phyloP scores from a whole-genome alignment of 371 early-diverging fungal species.

The Mucor mucedo region DNA sequence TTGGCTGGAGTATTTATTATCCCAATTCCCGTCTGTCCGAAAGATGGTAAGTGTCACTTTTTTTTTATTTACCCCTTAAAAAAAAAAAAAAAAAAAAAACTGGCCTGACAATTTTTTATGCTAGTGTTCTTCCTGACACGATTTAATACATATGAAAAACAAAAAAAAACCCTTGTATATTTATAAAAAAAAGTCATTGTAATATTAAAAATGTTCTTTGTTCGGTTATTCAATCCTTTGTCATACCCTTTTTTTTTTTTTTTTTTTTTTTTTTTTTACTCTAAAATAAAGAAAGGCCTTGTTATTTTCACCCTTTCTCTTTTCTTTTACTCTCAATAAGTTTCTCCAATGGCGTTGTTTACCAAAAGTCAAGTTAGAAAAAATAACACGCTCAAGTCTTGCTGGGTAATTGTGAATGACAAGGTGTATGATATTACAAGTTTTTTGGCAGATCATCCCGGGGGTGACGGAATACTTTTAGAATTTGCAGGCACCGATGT shows the following conservation, averaged over 20 bases:
- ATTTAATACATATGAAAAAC: background rate
- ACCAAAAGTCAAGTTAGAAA: slow-evolving; percentile 61
- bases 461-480: slow-evolving; percentile 75
- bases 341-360: background rate
- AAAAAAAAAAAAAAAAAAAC: slow-evolving; percentile 84
- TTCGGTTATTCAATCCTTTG: background rate
- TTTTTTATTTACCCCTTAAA: background rate
- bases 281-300: background rate
- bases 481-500: slow-evolving; percentile 81
- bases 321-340: background rate
- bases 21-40: slow-evolving; percentile 64
- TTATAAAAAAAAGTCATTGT: background rate
- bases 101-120: slow-evolving; percentile 22
- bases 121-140: background rate
- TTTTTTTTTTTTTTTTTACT: background rate
- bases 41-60: slow-evolving; percentile 49
- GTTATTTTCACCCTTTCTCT: background rate
- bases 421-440: slow-evolving; percentile 94
- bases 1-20: slow-evolving; percentile 77
- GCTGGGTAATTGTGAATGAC: slow-evolving; percentile 95
- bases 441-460: slow-evolving; percentile 88
- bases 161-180: background rate
- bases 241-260: background rate
- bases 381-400: slow-evolving; percentile 85
- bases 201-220: background rate